A percentile compares a stretch with the other conserved stretches of the same genome.
These are phyloP conservation scores for Epipyxis sp. DNA, from an alignment of 108 stramenopile species.

Conservation along the genomic window DNA sequence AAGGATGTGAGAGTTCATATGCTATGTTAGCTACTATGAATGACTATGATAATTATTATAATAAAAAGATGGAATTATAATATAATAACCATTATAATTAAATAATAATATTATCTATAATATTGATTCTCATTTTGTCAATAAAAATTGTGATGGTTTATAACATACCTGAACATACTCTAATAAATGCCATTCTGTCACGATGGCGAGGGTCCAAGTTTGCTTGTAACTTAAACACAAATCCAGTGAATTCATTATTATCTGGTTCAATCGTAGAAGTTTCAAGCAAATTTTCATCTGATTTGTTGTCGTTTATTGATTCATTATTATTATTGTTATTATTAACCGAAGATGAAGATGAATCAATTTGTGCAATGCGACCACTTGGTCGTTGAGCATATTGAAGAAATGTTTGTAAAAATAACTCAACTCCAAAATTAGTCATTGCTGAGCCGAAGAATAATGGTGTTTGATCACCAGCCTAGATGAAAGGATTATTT, in stretches of 20 bases:
- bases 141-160: no score
- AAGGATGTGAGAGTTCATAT: no score
- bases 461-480: slow-evolving; percentile 74
- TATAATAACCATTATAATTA: no score
- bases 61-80: no score
- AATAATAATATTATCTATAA: no score
- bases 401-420: slow-evolving; percentile 73
- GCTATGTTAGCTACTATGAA: no score
- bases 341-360: slow-evolving; percentile 49
- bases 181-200: slow-evolving; percentile 85
- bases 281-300: slow-evolving; percentile 34
- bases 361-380: slow-evolving; percentile 50
- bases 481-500: slow-evolving; percentile 19
- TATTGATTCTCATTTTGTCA: no score
- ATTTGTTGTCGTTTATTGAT: slow-evolving; percentile 42
- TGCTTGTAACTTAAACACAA: slow-evolving; percentile 93
- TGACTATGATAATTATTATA: no score
- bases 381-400: slow-evolving; percentile 70
- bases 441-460: slow-evolving; percentile 94
- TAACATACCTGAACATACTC: slow-evolving; percentile 82
- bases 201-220: slow-evolving; percentile 93
- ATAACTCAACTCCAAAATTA: slow-evolving; percentile 87
- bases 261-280: slow-evolving; percentile 63
- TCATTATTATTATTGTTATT: slow-evolving; percentile 43
- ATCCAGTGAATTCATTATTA: slow-evolving; percentile 83